Evolutionary conservation across 2,329 filamentous ascomycete species (phyloP).

Genomic region (Dendrostoma leiphaemia): DNA sequence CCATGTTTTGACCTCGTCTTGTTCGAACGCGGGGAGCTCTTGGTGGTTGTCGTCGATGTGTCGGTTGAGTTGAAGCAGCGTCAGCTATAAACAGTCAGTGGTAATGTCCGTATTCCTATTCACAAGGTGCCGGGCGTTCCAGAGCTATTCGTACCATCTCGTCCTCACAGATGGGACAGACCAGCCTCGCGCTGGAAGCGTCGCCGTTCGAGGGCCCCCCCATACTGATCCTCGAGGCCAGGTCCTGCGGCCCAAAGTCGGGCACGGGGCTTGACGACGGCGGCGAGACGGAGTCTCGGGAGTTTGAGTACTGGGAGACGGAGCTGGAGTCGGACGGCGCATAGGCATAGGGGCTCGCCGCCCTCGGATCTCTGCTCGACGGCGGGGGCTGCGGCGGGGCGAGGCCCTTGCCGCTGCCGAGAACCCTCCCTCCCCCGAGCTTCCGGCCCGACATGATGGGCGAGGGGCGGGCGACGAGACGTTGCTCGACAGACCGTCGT

Average conservation of each 20-base stretch:
- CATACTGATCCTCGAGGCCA: conserved; percentile 77
- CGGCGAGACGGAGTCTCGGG: conserved; percentile 50
- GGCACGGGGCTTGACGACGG: conserved; percentile 58
- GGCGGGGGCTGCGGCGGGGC: conserved; percentile 53
- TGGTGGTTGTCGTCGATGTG: conserved; percentile 85
- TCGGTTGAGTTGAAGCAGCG: conserved; percentile 84
- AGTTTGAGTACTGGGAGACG: conserved; percentile 72
- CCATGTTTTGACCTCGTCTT: conserved; percentile 96
- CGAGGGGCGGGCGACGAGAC: not conserved
- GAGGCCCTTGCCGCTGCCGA: conserved; percentile 82
- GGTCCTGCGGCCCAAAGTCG: conserved; percentile 67
- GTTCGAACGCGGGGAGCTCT: conserved; percentile 82
- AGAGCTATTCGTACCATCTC: conserved; percentile 70
- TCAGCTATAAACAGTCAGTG: conserved; percentile 60
- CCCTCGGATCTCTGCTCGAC: conserved; percentile 23
- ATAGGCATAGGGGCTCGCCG: conserved; percentile 49
- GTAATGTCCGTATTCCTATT: conserved; percentile 1
- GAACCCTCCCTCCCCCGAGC: conserved; percentile 86
- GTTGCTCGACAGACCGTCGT: not conserved
- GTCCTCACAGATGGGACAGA: conserved; percentile 97
- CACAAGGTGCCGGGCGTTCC: too few relatives aligned
- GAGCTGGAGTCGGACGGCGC: conserved; percentile 64
- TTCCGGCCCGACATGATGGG: conserved; percentile 75
- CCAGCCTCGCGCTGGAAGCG: conserved; percentile 64
- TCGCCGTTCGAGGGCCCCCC: conserved; percentile 51